A percentile compares a stretch with the other conserved stretches of the same genome.
These are phyloP conservation scores for Punica granatum DNA, from an alignment of 345 rosid genomes.

Conservation along the genomic window DNA sequence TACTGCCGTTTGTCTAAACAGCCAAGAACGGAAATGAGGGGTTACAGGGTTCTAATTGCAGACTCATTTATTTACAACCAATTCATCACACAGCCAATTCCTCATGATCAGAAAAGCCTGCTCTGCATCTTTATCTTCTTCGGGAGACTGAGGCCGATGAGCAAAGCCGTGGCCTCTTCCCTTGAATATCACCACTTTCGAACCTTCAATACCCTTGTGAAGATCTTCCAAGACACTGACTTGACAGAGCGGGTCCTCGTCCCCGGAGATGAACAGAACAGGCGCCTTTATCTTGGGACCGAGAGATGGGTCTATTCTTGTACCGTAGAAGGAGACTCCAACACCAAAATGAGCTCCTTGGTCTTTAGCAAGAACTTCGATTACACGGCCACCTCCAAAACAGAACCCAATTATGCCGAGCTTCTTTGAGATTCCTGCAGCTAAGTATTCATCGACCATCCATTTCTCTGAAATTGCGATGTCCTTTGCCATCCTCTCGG, in stretches of 20 bases:
- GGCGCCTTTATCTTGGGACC: conserved; percentile 54
- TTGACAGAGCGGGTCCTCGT: conserved; percentile 58
- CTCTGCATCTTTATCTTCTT: conserved; percentile 80
- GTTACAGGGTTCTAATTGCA: background rate
- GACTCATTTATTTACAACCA: conserved; percentile 21
- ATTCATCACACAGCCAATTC: conserved; percentile 58
- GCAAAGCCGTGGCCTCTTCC: conserved; percentile 79
- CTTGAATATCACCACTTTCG: conserved; percentile 47
- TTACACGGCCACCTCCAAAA: conserved; percentile 70
- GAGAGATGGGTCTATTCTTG: conserved; percentile 46
- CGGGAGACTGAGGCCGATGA: conserved; percentile 60
- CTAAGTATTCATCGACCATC: conserved; percentile 69
- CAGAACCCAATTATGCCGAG: conserved; percentile 77
- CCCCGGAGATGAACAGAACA: conserved; percentile 66
- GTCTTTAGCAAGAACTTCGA: conserved; percentile 57
- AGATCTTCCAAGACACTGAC: conserved; percentile 34
- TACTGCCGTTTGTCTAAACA: background rate
- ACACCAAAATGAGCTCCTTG: conserved; percentile 38
- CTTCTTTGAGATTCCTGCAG: conserved; percentile 80
- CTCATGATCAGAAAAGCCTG: conserved; percentile 54
- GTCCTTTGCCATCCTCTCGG: conserved; percentile 41
- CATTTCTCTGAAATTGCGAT: conserved; percentile 44
- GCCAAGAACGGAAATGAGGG: background rate
- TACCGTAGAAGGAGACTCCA: conserved; percentile 81
- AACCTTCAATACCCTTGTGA: conserved; percentile 40